Evolutionary conservation across 2,329 filamentous ascomycete species (phyloP).

Genomic region (Talaromyces verruculosus): DNA sequence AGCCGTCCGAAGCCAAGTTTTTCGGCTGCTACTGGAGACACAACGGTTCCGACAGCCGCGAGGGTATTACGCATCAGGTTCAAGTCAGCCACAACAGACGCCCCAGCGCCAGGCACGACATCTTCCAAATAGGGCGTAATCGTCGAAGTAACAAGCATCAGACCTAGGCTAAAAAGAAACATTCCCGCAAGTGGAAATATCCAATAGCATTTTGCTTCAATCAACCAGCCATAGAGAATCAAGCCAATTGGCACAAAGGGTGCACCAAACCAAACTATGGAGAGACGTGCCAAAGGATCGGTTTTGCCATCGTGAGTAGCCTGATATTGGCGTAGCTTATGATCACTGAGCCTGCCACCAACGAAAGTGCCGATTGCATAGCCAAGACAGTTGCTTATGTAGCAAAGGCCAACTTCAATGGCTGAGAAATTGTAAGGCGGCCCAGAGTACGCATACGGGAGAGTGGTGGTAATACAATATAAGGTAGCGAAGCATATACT

Average conservation of each 20-base stretch:
- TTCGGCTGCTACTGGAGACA: not conserved
- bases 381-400: conserved; percentile 9
- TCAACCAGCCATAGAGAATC: conserved; percentile 6
- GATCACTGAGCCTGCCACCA: not conserved
- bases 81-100: conserved; percentile 21
- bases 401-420: not conserved
- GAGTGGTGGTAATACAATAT: not conserved
- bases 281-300: not conserved
- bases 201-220: not conserved
- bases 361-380: not conserved
- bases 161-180: conserved; percentile 13
- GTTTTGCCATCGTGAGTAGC: not conserved
- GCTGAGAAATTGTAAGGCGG: not conserved
- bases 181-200: not conserved
- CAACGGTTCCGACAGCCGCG: conserved; percentile 15
- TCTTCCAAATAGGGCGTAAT: conserved; percentile 20
- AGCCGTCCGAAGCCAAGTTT: not conserved
- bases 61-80: conserved; percentile 19
- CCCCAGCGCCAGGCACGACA: conserved; percentile 14
- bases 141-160: conserved; percentile 21
- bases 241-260: conserved; percentile 1
- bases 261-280: not conserved
- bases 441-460: not conserved
- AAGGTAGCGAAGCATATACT: not conserved
- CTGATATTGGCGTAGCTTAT: conserved; percentile 1